A percentile compares a stretch with the other conserved stretches of the same genome.
Evolutionary conservation across 1,139 yeast genomes (phyloP).

Genomic region (Yamadazyma sp.): DNA sequence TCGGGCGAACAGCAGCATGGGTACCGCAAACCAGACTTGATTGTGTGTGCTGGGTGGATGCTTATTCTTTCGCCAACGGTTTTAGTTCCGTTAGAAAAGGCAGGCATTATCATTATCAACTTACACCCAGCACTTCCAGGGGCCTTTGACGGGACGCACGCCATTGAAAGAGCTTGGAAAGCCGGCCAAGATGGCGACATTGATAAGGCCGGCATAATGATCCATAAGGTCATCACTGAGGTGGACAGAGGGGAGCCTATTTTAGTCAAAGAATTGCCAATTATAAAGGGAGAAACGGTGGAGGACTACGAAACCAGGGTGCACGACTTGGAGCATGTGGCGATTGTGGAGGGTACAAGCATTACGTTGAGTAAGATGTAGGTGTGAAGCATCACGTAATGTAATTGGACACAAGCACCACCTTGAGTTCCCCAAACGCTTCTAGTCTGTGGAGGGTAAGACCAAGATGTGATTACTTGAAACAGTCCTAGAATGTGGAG

Average conservation of each 20-base stretch:
- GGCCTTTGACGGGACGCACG: slow-evolving; percentile 94
- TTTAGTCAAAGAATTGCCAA: slow-evolving; percentile 72
- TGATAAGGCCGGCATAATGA: slow-evolving; percentile 90
- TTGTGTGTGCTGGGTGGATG: slow-evolving; percentile 99
- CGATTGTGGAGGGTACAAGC: slow-evolving; percentile 88
- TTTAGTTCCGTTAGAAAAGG: slow-evolving; percentile 61
- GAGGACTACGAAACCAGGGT: slow-evolving; percentile 82
- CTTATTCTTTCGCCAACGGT: slow-evolving; percentile 80
- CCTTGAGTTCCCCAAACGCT: too few species aligned
- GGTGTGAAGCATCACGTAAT: too few species aligned
- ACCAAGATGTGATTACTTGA: too few species aligned
- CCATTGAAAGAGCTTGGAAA: slow-evolving; percentile 93
- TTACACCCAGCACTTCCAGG: slow-evolving; percentile 97
- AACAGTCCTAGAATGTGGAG: too few species aligned
- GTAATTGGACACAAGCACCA: too few species aligned
- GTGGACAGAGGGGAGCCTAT: slow-evolving; percentile 94
- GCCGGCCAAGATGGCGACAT: slow-evolving; percentile 85
- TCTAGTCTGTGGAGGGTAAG: too few species aligned
- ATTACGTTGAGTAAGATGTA: slow-evolving; percentile 13
- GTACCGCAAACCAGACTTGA: slow-evolving; percentile 66
- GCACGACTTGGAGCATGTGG: slow-evolving; percentile 82
- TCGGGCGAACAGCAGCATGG: slow-evolving; percentile 25
- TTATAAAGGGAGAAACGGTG: slow-evolving; percentile 68
- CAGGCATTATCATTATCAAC: slow-evolving; percentile 76
- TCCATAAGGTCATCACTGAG: slow-evolving; percentile 89